Evolutionary conservation across 1,139 yeast genomes (phyloP).

Genomic region (Eremothecium cymbalariae): DNA sequence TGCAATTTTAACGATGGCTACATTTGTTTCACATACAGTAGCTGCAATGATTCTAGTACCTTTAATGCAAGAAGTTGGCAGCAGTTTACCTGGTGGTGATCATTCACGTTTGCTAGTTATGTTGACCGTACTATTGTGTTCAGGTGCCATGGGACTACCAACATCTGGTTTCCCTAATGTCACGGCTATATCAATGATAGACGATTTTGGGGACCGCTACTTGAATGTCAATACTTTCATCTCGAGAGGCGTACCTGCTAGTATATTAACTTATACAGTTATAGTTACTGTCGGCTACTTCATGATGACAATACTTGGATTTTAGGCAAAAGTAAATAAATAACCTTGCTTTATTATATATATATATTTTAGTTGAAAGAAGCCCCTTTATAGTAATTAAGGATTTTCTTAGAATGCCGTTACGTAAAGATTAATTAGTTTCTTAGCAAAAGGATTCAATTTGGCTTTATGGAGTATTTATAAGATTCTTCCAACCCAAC

Average conservation of each 20-base stretch:
- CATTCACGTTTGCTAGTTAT: slow-evolving; percentile 56
- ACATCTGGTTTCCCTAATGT: slow-evolving; percentile 96
- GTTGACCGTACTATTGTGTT: slow-evolving; percentile 77
- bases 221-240: slow-evolving; percentile 76
- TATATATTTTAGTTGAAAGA: too few species aligned
- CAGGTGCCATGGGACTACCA: slow-evolving; percentile 93
- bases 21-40: slow-evolving; percentile 91
- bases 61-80: slow-evolving; percentile 78
- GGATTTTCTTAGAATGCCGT: too few species aligned
- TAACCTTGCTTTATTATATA: neutral
- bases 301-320: slow-evolving; percentile 52
- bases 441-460: too few species aligned
- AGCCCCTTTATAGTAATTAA: too few species aligned
- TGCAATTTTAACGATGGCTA: slow-evolving; percentile 73
- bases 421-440: too few species aligned
- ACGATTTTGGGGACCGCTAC: slow-evolving; percentile 81
- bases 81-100: slow-evolving; percentile 45
- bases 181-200: slow-evolving; percentile 87
- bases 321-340: slow-evolving; percentile 26
- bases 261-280: slow-evolving; percentile 58
- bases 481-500: too few species aligned
- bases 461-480: too few species aligned
- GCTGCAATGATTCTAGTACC: slow-evolving; percentile 91
- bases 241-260: slow-evolving; percentile 81
- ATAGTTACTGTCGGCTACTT: slow-evolving; percentile 75